Evolutionary conservation across 1,284 basidiomycete genomes (phyloP).

Genomic region (Ceratobasidium sp.): DNA sequence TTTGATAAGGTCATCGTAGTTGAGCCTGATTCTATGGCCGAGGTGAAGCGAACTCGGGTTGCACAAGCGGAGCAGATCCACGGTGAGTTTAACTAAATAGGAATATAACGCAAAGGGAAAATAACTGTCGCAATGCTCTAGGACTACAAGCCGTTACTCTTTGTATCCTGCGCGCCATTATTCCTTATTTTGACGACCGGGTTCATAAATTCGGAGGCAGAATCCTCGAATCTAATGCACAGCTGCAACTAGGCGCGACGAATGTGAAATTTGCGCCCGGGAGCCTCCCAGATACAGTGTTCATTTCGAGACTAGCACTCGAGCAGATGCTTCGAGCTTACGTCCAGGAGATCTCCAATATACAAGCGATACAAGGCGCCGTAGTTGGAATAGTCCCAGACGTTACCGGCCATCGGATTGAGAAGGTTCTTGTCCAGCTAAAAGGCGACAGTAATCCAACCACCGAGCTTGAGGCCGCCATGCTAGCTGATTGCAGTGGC

Average conservation of each 20-base stretch:
- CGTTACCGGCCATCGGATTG: constrained; percentile 3
- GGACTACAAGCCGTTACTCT: constrained; percentile 30
- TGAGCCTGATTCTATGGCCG: constrained; percentile 39
- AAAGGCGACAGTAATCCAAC: constrained; percentile 8
- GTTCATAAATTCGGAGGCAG: constrained; percentile 8
- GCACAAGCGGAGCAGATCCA: constrained; percentile 39
- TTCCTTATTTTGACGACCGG: constrained; percentile 24
- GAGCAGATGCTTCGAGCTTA: constrained; percentile 35
- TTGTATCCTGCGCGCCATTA: constrained; percentile 24
- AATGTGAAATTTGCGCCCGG: constrained; percentile 11
- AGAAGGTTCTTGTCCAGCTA: constrained; percentile 17
- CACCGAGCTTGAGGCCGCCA: constrained; percentile 23
- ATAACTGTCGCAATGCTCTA: background rate
- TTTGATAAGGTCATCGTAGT: constrained; percentile 37
- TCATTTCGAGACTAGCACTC: constrained; percentile 28
- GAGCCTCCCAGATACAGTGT: constrained; percentile 28
- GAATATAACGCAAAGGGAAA: background rate
- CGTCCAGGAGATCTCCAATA: constrained; percentile 17
- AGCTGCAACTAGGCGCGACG: constrained; percentile 24
- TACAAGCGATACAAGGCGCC: constrained; percentile 11
- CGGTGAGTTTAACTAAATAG: constrained; percentile 9
- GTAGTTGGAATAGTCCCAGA: constrained; percentile 16
- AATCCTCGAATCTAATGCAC: constrained; percentile 30
- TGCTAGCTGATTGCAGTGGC: constrained; percentile 39
- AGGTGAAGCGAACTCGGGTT: constrained; percentile 32